Conservation (phyloP, 768 basidiomycete genomes). For the Amanita exitialis region DNA sequence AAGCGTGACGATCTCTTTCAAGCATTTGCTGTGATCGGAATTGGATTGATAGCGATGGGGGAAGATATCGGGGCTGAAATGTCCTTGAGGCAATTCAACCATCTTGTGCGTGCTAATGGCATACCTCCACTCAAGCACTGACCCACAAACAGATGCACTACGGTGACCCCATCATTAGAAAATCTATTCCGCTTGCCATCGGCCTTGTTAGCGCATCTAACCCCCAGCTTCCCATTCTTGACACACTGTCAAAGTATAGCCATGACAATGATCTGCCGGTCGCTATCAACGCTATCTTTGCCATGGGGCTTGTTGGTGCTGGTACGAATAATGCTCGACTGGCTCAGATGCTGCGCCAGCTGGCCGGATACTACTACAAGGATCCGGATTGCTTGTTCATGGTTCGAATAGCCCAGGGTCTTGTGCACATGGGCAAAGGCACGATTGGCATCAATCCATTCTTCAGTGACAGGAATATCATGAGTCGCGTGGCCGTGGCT, state of each 20-base stretch:
- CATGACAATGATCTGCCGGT: constrained; percentile 98
- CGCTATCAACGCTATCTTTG: constrained; percentile 94
- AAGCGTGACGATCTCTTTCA: constrained; percentile 81
- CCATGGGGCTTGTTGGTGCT: constrained; percentile 96
- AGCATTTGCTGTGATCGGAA: constrained; percentile 86
- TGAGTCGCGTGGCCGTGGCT: constrained; percentile 83
- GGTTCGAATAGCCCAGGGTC: constrained; percentile 90
- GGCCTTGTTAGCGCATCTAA: constrained; percentile 94
- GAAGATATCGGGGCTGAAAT: constrained; percentile 97
- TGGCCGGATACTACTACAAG: constrained; percentile 97
- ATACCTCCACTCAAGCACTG: background rate
- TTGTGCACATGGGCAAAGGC: constrained; percentile 99
- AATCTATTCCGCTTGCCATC: constrained; percentile 89
- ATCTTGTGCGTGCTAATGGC: constrained; percentile 53
- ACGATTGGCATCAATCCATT: constrained; percentile 96
- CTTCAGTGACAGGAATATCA: constrained; percentile 85
- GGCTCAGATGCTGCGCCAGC: constrained; percentile 93
- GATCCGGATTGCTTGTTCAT: constrained; percentile 95
- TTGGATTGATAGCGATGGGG: constrained; percentile 94
- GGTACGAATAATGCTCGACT: constrained; percentile 98
- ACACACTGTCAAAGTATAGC: constrained; percentile 96
- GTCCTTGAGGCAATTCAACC: constrained; percentile 96
- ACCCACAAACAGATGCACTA: constrained; percentile 84
- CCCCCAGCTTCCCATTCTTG: constrained; percentile 88
- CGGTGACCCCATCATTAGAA: constrained; percentile 87